A percentile compares a stretch with the other conserved stretches of the same genome.
Evolutionary conservation across 1,284 basidiomycete genomes (phyloP).

Genomic region (Apiotrichum domesticum): DNA sequence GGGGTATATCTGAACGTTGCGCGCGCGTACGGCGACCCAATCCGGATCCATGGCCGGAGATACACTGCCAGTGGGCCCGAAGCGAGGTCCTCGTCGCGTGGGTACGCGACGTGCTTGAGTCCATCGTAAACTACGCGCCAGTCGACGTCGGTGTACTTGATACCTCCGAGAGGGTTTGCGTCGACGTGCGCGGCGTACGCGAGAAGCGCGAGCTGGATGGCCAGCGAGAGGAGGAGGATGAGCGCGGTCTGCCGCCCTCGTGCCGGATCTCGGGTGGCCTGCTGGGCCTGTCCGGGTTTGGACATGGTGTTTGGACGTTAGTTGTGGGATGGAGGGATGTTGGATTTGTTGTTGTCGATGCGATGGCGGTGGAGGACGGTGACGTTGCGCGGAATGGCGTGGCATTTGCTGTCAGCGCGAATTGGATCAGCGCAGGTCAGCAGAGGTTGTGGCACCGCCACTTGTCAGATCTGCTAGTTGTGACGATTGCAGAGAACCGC

Average conservation of each 20-base stretch:
- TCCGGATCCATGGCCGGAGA: background rate
- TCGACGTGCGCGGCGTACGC: conserved; percentile 41
- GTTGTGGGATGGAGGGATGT: no score
- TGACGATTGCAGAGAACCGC: no score
- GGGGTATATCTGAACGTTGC: conserved; percentile 97
- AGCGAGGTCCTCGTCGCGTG: background rate
- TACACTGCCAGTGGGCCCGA: background rate
- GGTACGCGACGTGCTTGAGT: conserved; percentile 45
- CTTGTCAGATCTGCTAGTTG: no score
- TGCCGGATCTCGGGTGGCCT: no score
- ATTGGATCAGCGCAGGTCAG: no score
- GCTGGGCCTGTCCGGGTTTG: no score
- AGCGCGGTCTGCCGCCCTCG: background rate
- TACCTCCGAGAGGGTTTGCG: conserved; percentile 37
- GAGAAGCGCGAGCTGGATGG: conserved; percentile 31
- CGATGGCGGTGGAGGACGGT: no score
- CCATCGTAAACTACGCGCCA: conserved; percentile 95
- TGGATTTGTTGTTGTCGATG: no score
- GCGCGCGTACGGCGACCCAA: conserved; percentile 75
- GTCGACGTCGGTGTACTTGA: conserved; percentile 97
- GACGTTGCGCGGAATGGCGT: no score
- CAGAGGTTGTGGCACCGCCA: no score
- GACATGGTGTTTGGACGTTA: no score
- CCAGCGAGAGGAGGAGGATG: conserved; percentile 18
- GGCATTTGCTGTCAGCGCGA: no score